Base-by-base conservation (phyloP, 2,329 filamentous ascomycete genomes). In the Neopestalotiopsis sp. region DNA sequence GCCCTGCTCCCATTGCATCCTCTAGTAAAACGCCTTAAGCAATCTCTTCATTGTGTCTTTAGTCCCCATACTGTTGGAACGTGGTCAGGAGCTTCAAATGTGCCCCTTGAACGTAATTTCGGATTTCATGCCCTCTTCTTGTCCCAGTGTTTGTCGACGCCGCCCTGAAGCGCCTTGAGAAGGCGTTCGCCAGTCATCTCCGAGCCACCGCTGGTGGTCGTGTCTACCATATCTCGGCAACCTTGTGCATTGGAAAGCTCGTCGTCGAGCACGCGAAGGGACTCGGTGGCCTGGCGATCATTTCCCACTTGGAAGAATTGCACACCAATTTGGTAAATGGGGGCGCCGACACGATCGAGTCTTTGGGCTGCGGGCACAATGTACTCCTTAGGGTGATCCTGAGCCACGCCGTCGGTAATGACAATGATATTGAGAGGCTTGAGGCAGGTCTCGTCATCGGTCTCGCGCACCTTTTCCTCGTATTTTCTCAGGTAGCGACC, bases 231-330 rank as follows among this genome's bases (percentile, higher is more conserved):
- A 81, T 98, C 95, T 20, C 95, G 84, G 17, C 95, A 78, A 14
- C 85, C 84, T 38, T 85, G 82, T 38, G 85, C 81, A 14, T 24
- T 10, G 32, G 81, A 83, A 45, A 96, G 81, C 3, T 87, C 87
- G 78, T 98, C 93, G 76, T 98, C 95, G 7, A 98, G 84, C 61
- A 90, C 85, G 73, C 87, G 83, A 52, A 98, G 84, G 67, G 91
- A 89, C 72, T 85, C 80, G 1, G 85, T 84, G 0, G 95, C 95
- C 0, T 80, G 83, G 0, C 81, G 76, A 73, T 97, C 93, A 64
- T 88, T 86, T 68, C 96, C 95, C 59, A 98, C 92, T 81, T 98
- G 95, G 84, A 98, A 97, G 83, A 98, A 98, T 79, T 98, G 95
- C 68, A 98, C 89, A 42, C 95, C 95, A 9, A 98, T 84, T 82